Conservation (phyloP, 2,329 filamentous ascomycete genomes). For the Hyphodiscus sp. region DNA sequence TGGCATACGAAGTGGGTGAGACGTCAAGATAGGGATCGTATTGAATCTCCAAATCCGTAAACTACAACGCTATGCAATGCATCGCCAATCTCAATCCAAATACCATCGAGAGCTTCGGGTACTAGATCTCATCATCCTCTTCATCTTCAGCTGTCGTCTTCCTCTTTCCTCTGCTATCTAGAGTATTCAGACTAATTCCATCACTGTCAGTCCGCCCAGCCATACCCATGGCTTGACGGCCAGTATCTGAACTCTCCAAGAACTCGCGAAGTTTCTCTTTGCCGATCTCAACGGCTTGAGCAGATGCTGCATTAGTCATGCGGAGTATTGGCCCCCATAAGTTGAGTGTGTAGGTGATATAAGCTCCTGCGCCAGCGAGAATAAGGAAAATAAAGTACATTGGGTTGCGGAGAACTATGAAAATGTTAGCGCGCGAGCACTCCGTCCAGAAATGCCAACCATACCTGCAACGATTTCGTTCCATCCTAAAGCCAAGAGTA, state of each 20-base stretch:
- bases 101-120: neutral
- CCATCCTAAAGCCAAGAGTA: constrained; percentile 91
- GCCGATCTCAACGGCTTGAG: constrained; percentile 82
- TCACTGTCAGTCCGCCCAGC: constrained; percentile 43
- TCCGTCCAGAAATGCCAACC: constrained; percentile 28
- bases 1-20: too few relatives aligned
- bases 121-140: constrained; percentile 37
- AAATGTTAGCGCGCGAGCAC: constrained; percentile 7
- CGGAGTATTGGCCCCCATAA: constrained; percentile 93
- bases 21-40: neutral
- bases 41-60: neutral
- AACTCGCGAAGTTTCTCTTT: constrained; percentile 90
- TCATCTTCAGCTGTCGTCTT: constrained; percentile 46
- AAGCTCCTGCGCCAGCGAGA: constrained; percentile 67
- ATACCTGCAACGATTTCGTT: constrained; percentile 93
- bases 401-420: constrained; percentile 81
- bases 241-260: constrained; percentile 78
- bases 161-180: constrained; percentile 55
- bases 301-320: constrained; percentile 83
- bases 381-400: constrained; percentile 87
- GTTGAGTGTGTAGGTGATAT: constrained; percentile 89
- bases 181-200: constrained; percentile 50
- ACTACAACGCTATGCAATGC: neutral
- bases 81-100: neutral
- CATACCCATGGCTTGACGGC: constrained; percentile 77